Evolutionary conservation across 108 stramenopile genomes (phyloP).

Genomic region (Conticribra guillardii): DNA sequence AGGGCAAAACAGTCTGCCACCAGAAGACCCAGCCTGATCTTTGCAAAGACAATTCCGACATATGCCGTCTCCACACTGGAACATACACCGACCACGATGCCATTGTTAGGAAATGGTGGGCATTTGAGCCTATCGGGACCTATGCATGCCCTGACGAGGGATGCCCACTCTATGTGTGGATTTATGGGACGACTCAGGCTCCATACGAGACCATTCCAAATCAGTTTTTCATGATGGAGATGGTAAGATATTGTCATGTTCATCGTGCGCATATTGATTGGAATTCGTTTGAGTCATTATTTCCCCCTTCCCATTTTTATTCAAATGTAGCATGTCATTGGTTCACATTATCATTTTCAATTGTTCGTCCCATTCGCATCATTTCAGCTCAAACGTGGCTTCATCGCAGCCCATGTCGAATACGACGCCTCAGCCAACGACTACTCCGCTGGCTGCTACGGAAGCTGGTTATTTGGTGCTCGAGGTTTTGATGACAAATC

Average conservation of each 20-base stretch:
- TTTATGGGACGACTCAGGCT: background rate
- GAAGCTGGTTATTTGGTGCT: background rate
- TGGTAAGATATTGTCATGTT: no score
- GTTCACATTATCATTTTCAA: background rate
- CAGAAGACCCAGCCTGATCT: no score
- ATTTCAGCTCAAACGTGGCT: conserved; percentile 1
- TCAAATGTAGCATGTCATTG: no score
- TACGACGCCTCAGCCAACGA: background rate
- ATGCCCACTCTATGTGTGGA: background rate
- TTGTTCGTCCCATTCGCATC: no score
- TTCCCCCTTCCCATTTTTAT: no score
- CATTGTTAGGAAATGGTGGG: background rate
- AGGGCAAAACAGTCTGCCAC: no score
- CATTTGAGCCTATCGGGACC: background rate
- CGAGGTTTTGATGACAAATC: background rate
- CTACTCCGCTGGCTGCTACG: background rate
- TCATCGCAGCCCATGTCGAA: background rate
- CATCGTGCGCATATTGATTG: no score
- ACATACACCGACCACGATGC: background rate
- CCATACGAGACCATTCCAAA: background rate
- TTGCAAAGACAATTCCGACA: background rate
- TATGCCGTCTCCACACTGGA: background rate
- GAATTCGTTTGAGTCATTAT: no score
- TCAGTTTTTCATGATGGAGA: background rate
- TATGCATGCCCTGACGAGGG: conserved; percentile 1